Evolutionary conservation across 2,329 filamentous ascomycete genomes (phyloP).

Genomic region (Karstenula rhodostoma): DNA sequence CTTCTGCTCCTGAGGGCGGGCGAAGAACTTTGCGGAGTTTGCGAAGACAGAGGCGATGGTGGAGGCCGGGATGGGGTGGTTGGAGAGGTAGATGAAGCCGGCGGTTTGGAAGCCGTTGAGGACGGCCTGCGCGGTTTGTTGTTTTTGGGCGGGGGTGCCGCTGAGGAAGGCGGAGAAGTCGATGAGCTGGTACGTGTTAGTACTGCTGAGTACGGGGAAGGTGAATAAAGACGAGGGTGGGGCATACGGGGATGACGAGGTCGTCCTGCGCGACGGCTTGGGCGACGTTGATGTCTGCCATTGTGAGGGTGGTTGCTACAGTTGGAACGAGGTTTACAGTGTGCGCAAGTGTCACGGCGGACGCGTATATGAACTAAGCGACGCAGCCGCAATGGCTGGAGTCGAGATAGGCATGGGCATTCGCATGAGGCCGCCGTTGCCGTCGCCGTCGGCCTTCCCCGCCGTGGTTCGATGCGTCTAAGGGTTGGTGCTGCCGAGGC

Average conservation of each 20-base stretch:
- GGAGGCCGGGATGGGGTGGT: constrained; percentile 73
- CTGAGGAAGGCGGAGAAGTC: constrained; percentile 78
- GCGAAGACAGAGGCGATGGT: constrained; percentile 70
- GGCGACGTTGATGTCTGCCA: constrained; percentile 37
- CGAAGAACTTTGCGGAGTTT: constrained; percentile 50
- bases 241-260: constrained; percentile 49
- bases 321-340: neutral
- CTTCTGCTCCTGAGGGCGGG: constrained; percentile 48
- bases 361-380: neutral
- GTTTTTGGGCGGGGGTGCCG: constrained; percentile 67
- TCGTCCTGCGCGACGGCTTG: constrained; percentile 50
- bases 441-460: constrained; percentile 30
- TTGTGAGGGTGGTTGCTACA: constrained; percentile 8
- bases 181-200: constrained; percentile 66
- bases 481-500: constrained; percentile 15
- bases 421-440: constrained; percentile 22
- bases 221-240: neutral
- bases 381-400: neutral
- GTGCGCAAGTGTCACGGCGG: neutral
- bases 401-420: constrained; percentile 15
- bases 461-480: constrained; percentile 16
- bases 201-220: neutral
- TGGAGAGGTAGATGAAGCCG: constrained; percentile 88
- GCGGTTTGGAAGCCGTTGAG: constrained; percentile 83
- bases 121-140: constrained; percentile 73